phyloP scores from a whole-genome alignment of 2,329 filamentous ascomycete species.

The Hypocrella siamensis region DNA sequence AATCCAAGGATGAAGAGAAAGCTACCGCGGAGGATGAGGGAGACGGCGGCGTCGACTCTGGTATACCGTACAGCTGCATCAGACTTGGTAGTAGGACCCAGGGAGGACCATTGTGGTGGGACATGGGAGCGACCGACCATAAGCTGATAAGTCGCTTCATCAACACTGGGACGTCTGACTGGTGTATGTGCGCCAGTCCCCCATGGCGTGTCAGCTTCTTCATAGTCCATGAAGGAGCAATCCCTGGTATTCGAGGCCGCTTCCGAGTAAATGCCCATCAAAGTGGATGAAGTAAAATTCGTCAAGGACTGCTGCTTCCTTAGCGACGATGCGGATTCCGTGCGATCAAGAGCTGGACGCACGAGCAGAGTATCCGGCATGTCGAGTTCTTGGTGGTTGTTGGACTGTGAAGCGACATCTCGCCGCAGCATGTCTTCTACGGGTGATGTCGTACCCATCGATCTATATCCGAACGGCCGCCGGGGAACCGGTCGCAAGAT shows the following conservation, averaged over 20 bases:
- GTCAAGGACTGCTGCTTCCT: conserved; percentile 63
- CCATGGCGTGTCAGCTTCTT: conserved; percentile 57
- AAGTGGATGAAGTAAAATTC: conserved; percentile 77
- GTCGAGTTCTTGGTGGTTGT: conserved; percentile 9
- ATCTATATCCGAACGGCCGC: conserved; percentile 50
- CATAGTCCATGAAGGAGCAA: conserved; percentile 22
- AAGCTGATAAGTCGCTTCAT: conserved; percentile 28
- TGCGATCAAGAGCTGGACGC: conserved; percentile 28
- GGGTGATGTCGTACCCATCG: conserved; percentile 28
- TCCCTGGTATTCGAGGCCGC: conserved; percentile 35
- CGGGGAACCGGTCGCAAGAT: conserved; percentile 56
- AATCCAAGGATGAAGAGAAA: conserved; percentile 68
- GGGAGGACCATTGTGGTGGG: conserved; percentile 18
- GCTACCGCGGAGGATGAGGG: conserved; percentile 38
- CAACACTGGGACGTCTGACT: conserved; percentile 23
- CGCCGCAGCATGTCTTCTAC: conserved; percentile 16
- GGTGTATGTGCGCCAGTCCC: conserved; percentile 64
- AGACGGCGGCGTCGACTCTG: conserved; percentile 18
- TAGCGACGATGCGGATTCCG: conserved; percentile 22
- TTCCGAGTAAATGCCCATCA: conserved; percentile 80
- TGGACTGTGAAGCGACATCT: conserved; percentile 8
- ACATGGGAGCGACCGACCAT: conserved; percentile 23
- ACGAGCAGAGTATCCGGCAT: conserved; percentile 18
- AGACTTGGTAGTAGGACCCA: conserved; percentile 8
- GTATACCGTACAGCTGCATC: conserved; percentile 12